These are phyloP conservation scores for Balansia obtecta DNA, from an alignment of 2,329 filamentous ascomycete genomes.

Conservation along the genomic window DNA sequence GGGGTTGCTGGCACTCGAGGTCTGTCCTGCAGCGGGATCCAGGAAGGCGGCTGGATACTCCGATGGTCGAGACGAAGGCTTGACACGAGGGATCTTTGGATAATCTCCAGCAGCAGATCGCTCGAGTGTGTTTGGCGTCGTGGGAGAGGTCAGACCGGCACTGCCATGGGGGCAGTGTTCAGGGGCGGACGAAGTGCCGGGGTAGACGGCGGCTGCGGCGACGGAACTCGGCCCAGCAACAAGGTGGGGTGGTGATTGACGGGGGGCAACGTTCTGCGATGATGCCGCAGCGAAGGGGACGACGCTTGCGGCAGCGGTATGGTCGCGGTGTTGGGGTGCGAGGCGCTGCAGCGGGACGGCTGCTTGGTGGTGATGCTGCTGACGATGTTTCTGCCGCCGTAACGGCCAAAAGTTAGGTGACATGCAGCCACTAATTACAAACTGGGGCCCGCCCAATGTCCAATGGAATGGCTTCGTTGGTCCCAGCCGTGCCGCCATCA, in stretches of 20 bases:
- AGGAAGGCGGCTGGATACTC: constrained; percentile 12
- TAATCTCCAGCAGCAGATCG: constrained; percentile 13
- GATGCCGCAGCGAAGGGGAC: neutral
- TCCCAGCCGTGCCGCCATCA: neutral
- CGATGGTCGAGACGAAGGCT: constrained; percentile 20
- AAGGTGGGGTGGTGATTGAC: neutral
- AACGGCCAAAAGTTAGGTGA: constrained; percentile 3
- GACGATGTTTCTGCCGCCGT: constrained; percentile 1
- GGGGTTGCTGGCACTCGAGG: neutral
- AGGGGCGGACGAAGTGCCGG: constrained; percentile 3
- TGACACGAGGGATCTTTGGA: constrained; percentile 15
- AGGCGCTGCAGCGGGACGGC: neutral
- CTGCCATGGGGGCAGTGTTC: constrained; percentile 34
- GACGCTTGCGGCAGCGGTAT: neutral
- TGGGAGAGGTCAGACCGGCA: constrained; percentile 29
- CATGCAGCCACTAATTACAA: neutral
- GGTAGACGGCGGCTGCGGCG: neutral
- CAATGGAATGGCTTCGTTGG: no score
- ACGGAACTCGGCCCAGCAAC: neutral
- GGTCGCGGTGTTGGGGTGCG: neutral
- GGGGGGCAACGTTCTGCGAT: neutral
- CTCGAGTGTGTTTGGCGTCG: constrained; percentile 33
- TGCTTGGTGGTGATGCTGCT: neutral
- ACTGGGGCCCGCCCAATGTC: no score
- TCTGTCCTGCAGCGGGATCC: constrained; percentile 1